phyloP scores from a whole-genome alignment of 192 early-diverging fungal genomes.

The Geosiphon pyriformis region DNA sequence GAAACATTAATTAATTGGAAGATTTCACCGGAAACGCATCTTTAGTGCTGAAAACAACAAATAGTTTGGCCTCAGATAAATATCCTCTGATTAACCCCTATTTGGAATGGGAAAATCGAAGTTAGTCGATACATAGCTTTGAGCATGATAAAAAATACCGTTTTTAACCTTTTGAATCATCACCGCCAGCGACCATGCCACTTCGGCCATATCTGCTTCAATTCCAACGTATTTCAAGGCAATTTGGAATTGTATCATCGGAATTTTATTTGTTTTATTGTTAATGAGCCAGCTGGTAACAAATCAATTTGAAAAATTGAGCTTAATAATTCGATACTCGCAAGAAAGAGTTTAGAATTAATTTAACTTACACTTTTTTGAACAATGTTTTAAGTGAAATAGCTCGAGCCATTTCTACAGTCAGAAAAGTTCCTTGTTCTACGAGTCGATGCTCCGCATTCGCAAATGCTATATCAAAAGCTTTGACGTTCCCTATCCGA shows the following conservation, averaged over 20 bases:
- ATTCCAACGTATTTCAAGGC: constrained; percentile 61
- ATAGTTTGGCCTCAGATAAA: constrained; percentile 70
- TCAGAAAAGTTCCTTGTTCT: constrained; percentile 67
- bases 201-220: constrained; percentile 58
- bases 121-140: constrained; percentile 7
- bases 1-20: no score
- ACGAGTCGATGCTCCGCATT: constrained; percentile 56
- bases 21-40: constrained; percentile 72
- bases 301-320: constrained; percentile 2
- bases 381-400: constrained; percentile 74
- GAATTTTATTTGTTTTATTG: constrained; percentile 43
- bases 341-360: not conserved
- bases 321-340: constrained; percentile 1
- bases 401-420: constrained; percentile 69
- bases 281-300: constrained; percentile 30
- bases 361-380: constrained; percentile 57
- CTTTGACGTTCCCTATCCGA: constrained; percentile 61
- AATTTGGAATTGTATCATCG: constrained; percentile 52
- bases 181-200: constrained; percentile 82
- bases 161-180: constrained; percentile 75
- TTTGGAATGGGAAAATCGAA: constrained; percentile 4
- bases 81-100: constrained; percentile 86
- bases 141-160: constrained; percentile 2
- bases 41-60: constrained; percentile 68
- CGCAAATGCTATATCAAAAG: constrained; percentile 65